Percentiles rank a stretch among this genome's conserved stretches.
phyloP scores from a whole-genome alignment of 805 yeast species.

The Kuraishia piskuri region DNA sequence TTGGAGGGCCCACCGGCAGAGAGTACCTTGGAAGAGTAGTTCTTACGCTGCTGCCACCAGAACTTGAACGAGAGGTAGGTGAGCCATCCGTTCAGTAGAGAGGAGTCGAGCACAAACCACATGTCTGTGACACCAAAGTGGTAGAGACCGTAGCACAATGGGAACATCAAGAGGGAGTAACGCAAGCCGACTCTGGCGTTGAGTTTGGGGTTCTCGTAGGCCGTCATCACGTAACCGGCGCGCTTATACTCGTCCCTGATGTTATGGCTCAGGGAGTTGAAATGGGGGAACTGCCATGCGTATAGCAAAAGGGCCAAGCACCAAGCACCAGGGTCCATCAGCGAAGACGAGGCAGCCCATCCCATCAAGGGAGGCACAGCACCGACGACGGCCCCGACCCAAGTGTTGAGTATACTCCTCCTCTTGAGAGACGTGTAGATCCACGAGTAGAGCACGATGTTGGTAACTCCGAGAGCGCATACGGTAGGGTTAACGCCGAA shows the following conservation, averaged over 20 bases:
- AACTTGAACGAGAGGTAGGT: slow-evolving; percentile 70
- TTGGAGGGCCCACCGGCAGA: slow-evolving; percentile 31
- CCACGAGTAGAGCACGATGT: slow-evolving; percentile 83
- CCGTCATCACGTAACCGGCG: slow-evolving; percentile 98
- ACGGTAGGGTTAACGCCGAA: slow-evolving; percentile 84
- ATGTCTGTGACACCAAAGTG: slow-evolving; percentile 79
- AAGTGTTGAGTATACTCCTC: slow-evolving; percentile 77
- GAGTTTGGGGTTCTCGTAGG: slow-evolving; percentile 81
- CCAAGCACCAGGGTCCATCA: slow-evolving; percentile 91
- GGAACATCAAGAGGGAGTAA: slow-evolving; percentile 89
- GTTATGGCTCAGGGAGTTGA: slow-evolving; percentile 84
- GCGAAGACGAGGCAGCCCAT: slow-evolving; percentile 87
- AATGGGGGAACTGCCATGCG: slow-evolving; percentile 99
- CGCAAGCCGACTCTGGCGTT: slow-evolving; percentile 92
- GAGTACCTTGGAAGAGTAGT: slow-evolving; percentile 33
- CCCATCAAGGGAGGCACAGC: slow-evolving; percentile 99
- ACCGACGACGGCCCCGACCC: slow-evolving; percentile 99
- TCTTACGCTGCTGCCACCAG: slow-evolving; percentile 73
- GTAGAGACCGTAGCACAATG: slow-evolving; percentile 76
- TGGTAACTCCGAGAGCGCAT: slow-evolving; percentile 68
- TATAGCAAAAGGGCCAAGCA: slow-evolving; percentile 79
- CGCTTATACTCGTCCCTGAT: slow-evolving; percentile 79
- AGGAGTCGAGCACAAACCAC: slow-evolving; percentile 73
- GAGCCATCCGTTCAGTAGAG: slow-evolving; percentile 80
- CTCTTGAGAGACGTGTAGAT: slow-evolving; percentile 86